These are phyloP conservation scores for Bassia scoparia DNA, from an alignment of 148 eudicot species.

Conservation along the genomic window DNA sequence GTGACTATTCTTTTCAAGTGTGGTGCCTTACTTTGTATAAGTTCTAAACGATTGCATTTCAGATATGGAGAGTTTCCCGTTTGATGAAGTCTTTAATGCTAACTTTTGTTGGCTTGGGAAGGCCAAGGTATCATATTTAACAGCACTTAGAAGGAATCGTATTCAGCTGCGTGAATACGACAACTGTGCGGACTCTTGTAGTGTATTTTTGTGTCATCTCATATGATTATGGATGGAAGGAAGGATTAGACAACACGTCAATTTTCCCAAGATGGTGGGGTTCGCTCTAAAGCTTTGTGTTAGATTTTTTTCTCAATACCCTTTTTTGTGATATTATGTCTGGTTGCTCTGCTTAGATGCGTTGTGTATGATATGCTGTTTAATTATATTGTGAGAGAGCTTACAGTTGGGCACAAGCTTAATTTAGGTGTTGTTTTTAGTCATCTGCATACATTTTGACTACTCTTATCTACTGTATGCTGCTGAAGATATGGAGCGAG, in stretches of 20 bases:
- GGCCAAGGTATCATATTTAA: constrained; percentile 69
- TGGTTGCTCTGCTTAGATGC: not conserved
- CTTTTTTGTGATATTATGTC: not conserved
- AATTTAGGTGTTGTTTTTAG: too few species aligned
- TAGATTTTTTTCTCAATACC: not conserved
- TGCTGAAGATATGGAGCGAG: too few species aligned
- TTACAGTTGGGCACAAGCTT: too few species aligned
- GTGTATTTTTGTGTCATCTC: not conserved
- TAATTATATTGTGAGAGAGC: not conserved
- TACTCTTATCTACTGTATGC: too few species aligned
- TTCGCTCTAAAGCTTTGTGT: constrained; percentile 39
- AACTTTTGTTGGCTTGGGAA: constrained; percentile 78
- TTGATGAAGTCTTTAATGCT: constrained; percentile 68
- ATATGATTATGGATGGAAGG: constrained; percentile 43
- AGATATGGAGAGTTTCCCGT: constrained; percentile 88
- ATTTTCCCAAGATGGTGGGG: constrained; percentile 51
- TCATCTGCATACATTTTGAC: too few species aligned
- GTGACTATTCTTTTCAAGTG: too few species aligned
- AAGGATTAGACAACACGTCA: constrained; percentile 42
- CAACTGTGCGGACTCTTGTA: too few species aligned
- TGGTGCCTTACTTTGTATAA: too few species aligned
- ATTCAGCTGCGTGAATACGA: too few species aligned
- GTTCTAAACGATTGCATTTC: constrained; percentile 7
- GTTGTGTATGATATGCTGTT: not conserved
- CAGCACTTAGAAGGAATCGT: too few species aligned